These are phyloP conservation scores for Backusella psychrophila DNA, from an alignment of 192 early-diverging fungal species.

Conservation along the genomic window DNA sequence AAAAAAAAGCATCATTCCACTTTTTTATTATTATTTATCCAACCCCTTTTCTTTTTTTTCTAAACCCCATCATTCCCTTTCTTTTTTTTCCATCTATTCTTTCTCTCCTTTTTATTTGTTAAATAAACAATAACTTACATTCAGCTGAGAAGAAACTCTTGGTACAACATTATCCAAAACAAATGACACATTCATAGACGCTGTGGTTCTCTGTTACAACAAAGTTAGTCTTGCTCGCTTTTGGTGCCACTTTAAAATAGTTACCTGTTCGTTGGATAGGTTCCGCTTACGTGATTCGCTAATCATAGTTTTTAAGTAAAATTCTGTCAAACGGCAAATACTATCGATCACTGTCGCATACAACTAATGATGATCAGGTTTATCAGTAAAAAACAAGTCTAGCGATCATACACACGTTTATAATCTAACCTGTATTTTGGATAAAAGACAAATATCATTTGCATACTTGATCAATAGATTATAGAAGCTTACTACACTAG, in stretches of 20 bases:
- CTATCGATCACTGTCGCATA: slow-evolving; percentile 69
- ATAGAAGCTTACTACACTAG: slow-evolving; percentile 69
- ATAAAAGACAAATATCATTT: slow-evolving; percentile 65
- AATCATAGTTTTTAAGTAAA: slow-evolving; percentile 59
- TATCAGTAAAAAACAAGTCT: background rate
- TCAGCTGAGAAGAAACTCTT: slow-evolving; percentile 53
- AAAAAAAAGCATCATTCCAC: background rate
- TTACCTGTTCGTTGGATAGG: slow-evolving; percentile 48
- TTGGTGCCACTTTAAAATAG: background rate
- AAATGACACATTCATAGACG: slow-evolving; percentile 49
- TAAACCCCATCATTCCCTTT: background rate
- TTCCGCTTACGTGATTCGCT: slow-evolving; percentile 41
- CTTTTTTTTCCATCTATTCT: slow-evolving; percentile 6
- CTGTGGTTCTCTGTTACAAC: slow-evolving; percentile 32
- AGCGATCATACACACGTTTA: background rate
- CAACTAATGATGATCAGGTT: slow-evolving; percentile 40
- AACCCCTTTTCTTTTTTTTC: background rate
- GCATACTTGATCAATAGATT: slow-evolving; percentile 70
- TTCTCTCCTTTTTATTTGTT: background rate
- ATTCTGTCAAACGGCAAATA: slow-evolving; percentile 61
- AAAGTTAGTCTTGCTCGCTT: background rate
- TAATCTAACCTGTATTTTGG: slow-evolving; percentile 61
- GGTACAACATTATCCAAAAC: slow-evolving; percentile 61
- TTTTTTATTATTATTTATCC: background rate
- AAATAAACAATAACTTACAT: slow-evolving; percentile 31